These are phyloP conservation scores for Gentiana macrophylla DNA, from an alignment of 257 asterid species.

Conservation along the genomic window DNA sequence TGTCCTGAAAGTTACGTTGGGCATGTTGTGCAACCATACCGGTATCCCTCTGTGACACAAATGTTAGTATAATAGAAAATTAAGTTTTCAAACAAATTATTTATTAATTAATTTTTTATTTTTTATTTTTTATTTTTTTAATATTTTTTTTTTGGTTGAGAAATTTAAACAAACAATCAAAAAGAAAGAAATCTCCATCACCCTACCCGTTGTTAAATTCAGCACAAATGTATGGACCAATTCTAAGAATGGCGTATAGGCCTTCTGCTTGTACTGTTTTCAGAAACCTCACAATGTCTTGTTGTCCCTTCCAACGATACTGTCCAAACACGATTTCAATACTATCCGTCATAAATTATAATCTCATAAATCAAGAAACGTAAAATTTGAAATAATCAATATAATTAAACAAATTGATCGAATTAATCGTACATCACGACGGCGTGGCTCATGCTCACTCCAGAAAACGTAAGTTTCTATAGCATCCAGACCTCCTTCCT, in stretches of 20 bases:
- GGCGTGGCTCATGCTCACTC: conserved; percentile 40
- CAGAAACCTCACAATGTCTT: conserved; percentile 26
- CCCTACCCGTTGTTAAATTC: conserved; percentile 38
- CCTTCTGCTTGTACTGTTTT: conserved; percentile 30
- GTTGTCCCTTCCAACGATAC: conserved; percentile 30
- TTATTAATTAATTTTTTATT: background rate
- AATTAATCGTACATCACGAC: conserved; percentile 19
- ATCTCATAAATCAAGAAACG: background rate
- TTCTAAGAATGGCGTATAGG: conserved; percentile 33
- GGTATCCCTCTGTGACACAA: conserved; percentile 31
- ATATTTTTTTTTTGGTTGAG: no score
- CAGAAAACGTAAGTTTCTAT: conserved; percentile 42
- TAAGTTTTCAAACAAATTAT: background rate
- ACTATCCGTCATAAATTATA: no score
- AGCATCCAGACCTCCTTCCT: conserved; percentile 40
- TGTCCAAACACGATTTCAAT: background rate
- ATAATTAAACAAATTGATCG: no score
- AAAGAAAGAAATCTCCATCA: background rate
- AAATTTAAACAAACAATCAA: background rate
- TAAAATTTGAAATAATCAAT: background rate
- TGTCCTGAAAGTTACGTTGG: conserved; percentile 25
- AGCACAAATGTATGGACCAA: conserved; percentile 47
- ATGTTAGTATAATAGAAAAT: background rate
- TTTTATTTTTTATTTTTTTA: no score
- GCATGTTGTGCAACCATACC: conserved; percentile 32